Evolutionary conservation across 2,329 filamentous ascomycete genomes (phyloP).

Genomic region (Neophaeococcomyces mojaviensis): DNA sequence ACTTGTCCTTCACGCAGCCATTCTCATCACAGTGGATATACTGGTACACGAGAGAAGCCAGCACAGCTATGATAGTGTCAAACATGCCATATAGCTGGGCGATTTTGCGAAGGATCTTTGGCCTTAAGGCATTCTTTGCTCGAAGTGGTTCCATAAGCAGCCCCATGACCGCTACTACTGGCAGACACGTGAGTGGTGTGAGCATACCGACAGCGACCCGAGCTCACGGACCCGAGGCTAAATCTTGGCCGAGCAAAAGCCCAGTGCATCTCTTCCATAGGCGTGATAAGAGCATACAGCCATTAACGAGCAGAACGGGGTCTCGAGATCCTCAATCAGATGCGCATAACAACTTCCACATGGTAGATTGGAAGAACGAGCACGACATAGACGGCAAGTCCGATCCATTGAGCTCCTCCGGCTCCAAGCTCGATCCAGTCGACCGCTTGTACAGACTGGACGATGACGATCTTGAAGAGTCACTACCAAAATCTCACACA

Average conservation of each 20-base stretch:
- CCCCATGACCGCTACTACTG: not conserved
- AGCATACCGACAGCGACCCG: not conserved
- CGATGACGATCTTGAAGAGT: constrained; percentile 14
- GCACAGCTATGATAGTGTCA: constrained; percentile 52
- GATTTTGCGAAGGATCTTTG: constrained; percentile 44
- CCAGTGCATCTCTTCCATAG: not conserved
- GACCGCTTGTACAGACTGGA: constrained; percentile 22
- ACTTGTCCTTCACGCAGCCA: constrained; percentile 52
- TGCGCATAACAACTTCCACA: not conserved
- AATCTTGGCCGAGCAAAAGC: not conserved
- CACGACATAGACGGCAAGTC: not conserved
- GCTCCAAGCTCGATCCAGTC: constrained; percentile 7
- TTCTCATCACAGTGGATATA: constrained; percentile 51
- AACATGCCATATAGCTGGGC: constrained; percentile 56
- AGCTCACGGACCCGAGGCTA: not conserved
- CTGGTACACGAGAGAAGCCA: constrained; percentile 55
- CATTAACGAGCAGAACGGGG: not conserved
- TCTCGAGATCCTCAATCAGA: not conserved
- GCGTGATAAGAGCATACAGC: not conserved
- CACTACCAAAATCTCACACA: not conserved
- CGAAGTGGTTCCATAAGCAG: not conserved
- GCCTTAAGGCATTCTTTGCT: constrained; percentile 26
- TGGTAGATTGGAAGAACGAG: constrained; percentile 3
- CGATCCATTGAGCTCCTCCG: constrained; percentile 15
- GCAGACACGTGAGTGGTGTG: not conserved